Base-by-base conservation (phyloP, 2,329 filamentous ascomycete species). In the Dactylellina cionopaga region DNA sequence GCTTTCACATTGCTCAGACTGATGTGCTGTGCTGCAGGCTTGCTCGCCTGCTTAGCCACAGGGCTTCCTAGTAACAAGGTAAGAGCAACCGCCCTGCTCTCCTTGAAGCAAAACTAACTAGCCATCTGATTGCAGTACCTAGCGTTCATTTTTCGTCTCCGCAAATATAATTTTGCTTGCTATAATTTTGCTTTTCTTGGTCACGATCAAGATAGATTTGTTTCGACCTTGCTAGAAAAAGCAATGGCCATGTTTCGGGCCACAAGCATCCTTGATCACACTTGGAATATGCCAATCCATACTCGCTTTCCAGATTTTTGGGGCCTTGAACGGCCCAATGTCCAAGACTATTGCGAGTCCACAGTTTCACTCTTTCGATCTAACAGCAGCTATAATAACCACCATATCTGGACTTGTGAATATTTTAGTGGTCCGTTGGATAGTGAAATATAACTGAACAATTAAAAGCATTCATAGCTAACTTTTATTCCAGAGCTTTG, bases 61-160 rank as follows among this genome's bases (percentile, higher is more conserved):
- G 65, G 65, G 5, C 55, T 70, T 51, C 65, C 39, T 10, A 43
- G 44, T 27, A 58, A 39, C 17, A 55, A 47, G 43, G 66, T 71
- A 39, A 35, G 39, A 56, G 27, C 4, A 22, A 41, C 27, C 13
- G 22, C 29, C 11, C 4, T 10, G 24, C 47, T 33, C n/a, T 41
- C 15, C 24, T 11, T 15, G 33, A 7, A n/a, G 5, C n/a, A 33
- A 13, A 33, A 54, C 19, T 13, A 39, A 9, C 24, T 19, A 22
- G 17, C n/a, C 54, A 41, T 15, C n/a, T 35, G 11, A 5, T 13
- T 24, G 5, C 9, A 35, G 2, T 15, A 13, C 41, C n/a, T 37
- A 64, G 66, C 55, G 58, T 19, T 56, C 49, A 1, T 71, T 63
- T 44, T 71, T 71, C 7, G 58, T 71, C n/a, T 37, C 56, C 1